phyloP scores from a whole-genome alignment of 306 rosid genomes.

The Quercus alba region DNA sequence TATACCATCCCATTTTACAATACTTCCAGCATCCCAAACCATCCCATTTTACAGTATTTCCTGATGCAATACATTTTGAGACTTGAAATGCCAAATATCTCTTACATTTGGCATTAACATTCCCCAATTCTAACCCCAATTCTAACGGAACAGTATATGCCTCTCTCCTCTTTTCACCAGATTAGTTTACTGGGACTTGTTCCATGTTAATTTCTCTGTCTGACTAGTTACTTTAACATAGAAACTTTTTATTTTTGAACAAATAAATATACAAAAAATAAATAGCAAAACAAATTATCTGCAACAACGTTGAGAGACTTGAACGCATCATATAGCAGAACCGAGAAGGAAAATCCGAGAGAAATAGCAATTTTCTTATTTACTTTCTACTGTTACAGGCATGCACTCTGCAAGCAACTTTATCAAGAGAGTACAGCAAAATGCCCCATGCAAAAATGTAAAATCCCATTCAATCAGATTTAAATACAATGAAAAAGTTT shows the following conservation, averaged over 20 bases:
- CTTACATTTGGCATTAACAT: no score
- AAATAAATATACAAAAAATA: background rate
- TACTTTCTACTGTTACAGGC: conserved; percentile 39
- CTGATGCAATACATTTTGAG: no score
- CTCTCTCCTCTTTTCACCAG: no score
- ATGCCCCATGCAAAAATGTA: conserved; percentile 46
- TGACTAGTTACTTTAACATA: no score
- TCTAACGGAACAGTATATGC: no score
- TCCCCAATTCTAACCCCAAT: no score
- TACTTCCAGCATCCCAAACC: no score
- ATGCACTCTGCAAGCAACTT: conserved; percentile 52
- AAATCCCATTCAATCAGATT: conserved; percentile 60
- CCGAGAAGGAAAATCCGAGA: background rate
- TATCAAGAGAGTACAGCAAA: conserved; percentile 47
- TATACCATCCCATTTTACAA: no score
- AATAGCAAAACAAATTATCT: background rate
- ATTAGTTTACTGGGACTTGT: no score
- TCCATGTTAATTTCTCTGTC: no score
- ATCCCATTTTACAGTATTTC: no score
- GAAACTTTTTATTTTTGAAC: background rate
- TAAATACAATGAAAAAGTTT: conserved; percentile 35
- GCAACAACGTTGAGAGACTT: background rate
- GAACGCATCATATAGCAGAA: background rate
- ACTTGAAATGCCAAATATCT: no score
- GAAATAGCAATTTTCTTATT: conserved; percentile 23